These are phyloP conservation scores for Penicillium paneum DNA, from an alignment of 2,329 filamentous ascomycete genomes.

Conservation along the genomic window DNA sequence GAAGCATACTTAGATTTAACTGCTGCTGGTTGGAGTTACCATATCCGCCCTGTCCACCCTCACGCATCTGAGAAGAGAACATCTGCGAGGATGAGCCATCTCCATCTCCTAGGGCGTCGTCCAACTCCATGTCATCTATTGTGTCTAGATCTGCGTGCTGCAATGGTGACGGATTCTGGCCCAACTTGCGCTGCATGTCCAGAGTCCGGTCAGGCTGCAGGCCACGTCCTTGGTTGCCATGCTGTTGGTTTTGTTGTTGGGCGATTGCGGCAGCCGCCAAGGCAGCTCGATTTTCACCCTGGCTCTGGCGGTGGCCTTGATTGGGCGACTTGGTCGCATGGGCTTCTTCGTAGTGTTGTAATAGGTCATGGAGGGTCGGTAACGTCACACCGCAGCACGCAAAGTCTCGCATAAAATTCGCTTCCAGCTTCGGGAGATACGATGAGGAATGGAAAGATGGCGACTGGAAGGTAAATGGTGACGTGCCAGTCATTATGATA, in stretches of 20 bases:
- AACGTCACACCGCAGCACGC: slow-evolving; percentile 88
- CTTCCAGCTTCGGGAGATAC: slow-evolving; percentile 92
- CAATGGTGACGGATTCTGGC: slow-evolving; percentile 31
- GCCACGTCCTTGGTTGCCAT: slow-evolving; percentile 35
- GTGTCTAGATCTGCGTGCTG: slow-evolving; percentile 67
- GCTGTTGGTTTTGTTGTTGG: slow-evolving; percentile 51
- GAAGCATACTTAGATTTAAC: slow-evolving; percentile 76
- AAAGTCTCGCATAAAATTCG: slow-evolving; percentile 97
- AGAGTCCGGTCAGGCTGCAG: slow-evolving; percentile 34
- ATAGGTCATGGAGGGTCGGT: slow-evolving; percentile 85
- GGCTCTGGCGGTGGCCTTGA: slow-evolving; percentile 48
- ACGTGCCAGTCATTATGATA: slow-evolving; percentile 93
- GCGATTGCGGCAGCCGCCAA: slow-evolving; percentile 47
- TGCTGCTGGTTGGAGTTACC: slow-evolving; percentile 62
- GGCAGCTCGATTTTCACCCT: slow-evolving; percentile 52
- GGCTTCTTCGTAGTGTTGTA: slow-evolving; percentile 94
- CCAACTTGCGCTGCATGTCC: slow-evolving; percentile 40
- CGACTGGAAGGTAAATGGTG: slow-evolving; percentile 87
- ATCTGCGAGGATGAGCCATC: slow-evolving; percentile 38
- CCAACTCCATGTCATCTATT: slow-evolving; percentile 95
- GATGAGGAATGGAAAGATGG: slow-evolving; percentile 95
- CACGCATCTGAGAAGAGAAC: slow-evolving; percentile 62
- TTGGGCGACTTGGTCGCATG: slow-evolving; percentile 70
- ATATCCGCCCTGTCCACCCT: slow-evolving; percentile 62
- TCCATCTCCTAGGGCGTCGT: slow-evolving; percentile 65